Base-by-base conservation (phyloP, 1,284 basidiomycete species). In the Austroboletus niveus region DNA sequence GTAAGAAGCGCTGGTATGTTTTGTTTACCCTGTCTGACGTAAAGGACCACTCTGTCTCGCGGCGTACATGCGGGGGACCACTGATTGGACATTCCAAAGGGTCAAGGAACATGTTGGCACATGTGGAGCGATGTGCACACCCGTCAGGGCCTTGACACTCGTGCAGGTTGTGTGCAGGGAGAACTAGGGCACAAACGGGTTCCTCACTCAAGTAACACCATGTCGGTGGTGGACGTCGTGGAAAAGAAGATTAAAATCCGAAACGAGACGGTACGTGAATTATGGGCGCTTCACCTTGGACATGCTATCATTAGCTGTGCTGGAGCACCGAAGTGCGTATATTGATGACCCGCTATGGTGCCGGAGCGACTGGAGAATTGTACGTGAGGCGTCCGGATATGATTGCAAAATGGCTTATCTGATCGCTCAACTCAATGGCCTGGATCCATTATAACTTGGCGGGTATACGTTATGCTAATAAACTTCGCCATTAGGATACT, bases 11-110 rank as follows among this genome's bases (percentile, higher is more conserved):
- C 7, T 10, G 6, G 8, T 15, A 38, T 24, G 2, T 36, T 45
- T 39, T 51, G 49, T 43, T 40, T 11, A 31, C 47, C 30, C 12
- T 49, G 55, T 17, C 27, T 51, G 49, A 67, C 54, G 52, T 63
- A 60, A 60, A 35, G 40, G 44, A 42, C 14, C 27, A 22, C n/a
- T 22, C 20, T 11, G 22, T 9, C 10, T 22, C 39, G 32, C 8
- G 32, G 45, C 51, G 42, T 50, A 29, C 47, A 24, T 48, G 44
- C 42, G 47, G 42, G 30, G 10, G 27, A 31, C 12, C 36, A 11
- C 35, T 45, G 38, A 52, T 24, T 32, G 9, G 38, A 15, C 12
- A 38, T 5, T 24, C 30, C 22, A 35, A 39, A 42, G 48, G 43
- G 43, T 24, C 43, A 46, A 60, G 56, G 50, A 42, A 54, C 53